These are phyloP conservation scores for Escallonia herrerae DNA, from an alignment of 129 eudicot genomes.

Conservation along the genomic window DNA sequence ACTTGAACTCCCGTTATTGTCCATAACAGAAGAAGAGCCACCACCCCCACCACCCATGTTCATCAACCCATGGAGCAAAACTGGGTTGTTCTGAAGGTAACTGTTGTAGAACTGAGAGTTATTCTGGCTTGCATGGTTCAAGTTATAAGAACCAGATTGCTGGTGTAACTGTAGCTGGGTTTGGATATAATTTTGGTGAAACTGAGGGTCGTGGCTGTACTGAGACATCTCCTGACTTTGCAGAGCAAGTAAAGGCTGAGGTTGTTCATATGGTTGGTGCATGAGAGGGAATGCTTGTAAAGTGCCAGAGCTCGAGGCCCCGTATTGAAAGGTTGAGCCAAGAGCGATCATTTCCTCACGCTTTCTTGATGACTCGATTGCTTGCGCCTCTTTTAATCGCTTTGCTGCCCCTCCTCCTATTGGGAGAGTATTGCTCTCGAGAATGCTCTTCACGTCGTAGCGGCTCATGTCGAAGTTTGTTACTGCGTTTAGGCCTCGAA, in stretches of 20 bases:
- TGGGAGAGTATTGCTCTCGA: slow-evolving; percentile 87
- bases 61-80: slow-evolving; percentile 80
- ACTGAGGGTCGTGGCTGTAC: slow-evolving; percentile 46
- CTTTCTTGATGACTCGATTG: slow-evolving; percentile 73
- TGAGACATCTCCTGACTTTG: slow-evolving; percentile 64
- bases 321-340: slow-evolving; percentile 51
- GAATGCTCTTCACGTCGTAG: slow-evolving; percentile 88
- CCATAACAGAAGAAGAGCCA: slow-evolving; percentile 59
- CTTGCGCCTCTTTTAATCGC: slow-evolving; percentile 90
- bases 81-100: slow-evolving; percentile 57
- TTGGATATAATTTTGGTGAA: slow-evolving; percentile 59
- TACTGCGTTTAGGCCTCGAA: slow-evolving; percentile 90
- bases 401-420: slow-evolving; percentile 98
- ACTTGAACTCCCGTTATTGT: slow-evolving; percentile 37
- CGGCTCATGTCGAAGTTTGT: slow-evolving; percentile 98
- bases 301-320: slow-evolving; percentile 27
- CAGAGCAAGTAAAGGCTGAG: slow-evolving; percentile 70
- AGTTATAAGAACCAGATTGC: slow-evolving; percentile 15
- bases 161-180: slow-evolving; percentile 64
- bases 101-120: slow-evolving; percentile 46
- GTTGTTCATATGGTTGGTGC: slow-evolving; percentile 57
- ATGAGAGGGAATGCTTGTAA: slow-evolving; percentile 60
- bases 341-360: slow-evolving; percentile 77
- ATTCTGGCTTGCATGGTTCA: slow-evolving; percentile 11
- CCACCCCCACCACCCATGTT: slow-evolving; percentile 29